Conservation (phyloP, 768 basidiomycete species). For the Lentinula detonsa region DNA sequence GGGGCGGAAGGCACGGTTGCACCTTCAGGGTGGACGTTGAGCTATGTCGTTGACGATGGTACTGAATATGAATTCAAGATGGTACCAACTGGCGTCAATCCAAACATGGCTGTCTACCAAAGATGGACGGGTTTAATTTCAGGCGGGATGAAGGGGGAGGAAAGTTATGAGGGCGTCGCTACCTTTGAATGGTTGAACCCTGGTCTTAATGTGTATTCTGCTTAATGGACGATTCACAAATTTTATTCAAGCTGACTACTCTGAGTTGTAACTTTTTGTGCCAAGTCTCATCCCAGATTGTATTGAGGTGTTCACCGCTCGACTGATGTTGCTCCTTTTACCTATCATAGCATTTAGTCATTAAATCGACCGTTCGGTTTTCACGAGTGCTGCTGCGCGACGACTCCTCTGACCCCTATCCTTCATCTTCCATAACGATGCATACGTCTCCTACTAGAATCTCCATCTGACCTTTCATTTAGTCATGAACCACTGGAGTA, state of each 20-base stretch:
- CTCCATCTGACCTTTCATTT: no score
- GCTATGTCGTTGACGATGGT: slow-evolving; percentile 15
- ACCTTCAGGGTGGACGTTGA: slow-evolving; percentile 14
- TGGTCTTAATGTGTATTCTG: slow-evolving; percentile 3
- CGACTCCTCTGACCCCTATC: no score
- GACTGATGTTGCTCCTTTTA: no score
- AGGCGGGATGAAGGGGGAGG: slow-evolving; percentile 8
- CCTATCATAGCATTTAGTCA: no score
- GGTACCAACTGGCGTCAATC: slow-evolving; percentile 12
- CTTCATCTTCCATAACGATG: no score
- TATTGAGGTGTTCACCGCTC: no score
- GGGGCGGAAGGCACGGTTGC: slow-evolving; percentile 12
- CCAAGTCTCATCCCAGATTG: no score
- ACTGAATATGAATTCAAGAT: slow-evolving; percentile 14
- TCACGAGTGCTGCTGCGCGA: no score
- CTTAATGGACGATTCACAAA: not conserved
- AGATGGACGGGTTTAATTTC: slow-evolving; percentile 14
- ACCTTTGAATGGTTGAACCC: slow-evolving; percentile 13
- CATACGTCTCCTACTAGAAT: no score
- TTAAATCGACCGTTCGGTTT: no score
- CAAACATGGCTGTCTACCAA: slow-evolving; percentile 15
- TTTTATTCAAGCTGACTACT: not conserved
- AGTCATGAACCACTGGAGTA: no score
- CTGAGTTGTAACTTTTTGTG: no score
- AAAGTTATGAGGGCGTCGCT: slow-evolving; percentile 1